phyloP scores from a whole-genome alignment of 1,139 yeast genomes.

The Geotrichum carabidarum region DNA sequence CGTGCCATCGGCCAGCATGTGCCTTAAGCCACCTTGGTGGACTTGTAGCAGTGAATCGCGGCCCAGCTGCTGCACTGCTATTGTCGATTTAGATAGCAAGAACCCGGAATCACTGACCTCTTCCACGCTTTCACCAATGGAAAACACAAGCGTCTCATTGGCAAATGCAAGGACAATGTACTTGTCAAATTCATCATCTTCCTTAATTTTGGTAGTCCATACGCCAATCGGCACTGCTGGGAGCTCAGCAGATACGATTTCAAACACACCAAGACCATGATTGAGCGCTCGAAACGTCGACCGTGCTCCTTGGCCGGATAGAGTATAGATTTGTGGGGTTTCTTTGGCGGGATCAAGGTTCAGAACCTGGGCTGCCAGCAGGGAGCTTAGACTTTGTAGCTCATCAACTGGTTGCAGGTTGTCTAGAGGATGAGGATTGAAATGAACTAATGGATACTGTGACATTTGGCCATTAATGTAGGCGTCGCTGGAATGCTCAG shows the following conservation, averaged over 20 bases:
- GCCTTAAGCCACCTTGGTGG: constrained; percentile 67
- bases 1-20: constrained; percentile 44
- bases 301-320: constrained; percentile 41
- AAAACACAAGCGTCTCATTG: constrained; percentile 65
- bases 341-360: constrained; percentile 31
- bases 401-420: constrained; percentile 59
- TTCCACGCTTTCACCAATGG: constrained; percentile 75
- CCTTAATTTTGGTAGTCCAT: constrained; percentile 52
- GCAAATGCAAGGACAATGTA: constrained; percentile 64
- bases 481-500: constrained; percentile 34
- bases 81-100: constrained; percentile 52
- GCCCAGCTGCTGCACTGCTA: constrained; percentile 71
- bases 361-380: constrained; percentile 48
- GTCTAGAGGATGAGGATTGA: constrained; percentile 40
- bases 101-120: constrained; percentile 68
- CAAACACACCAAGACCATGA: constrained; percentile 59
- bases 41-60: constrained; percentile 61
- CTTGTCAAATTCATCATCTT: constrained; percentile 50
- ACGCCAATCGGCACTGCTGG: constrained; percentile 60
- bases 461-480: constrained; percentile 34
- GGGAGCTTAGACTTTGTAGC: constrained; percentile 53
- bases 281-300: constrained; percentile 49
- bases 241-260: constrained; percentile 65
- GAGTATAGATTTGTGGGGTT: constrained; percentile 39
- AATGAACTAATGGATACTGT: constrained; percentile 29